phyloP scores from a whole-genome alignment of 768 basidiomycete species.

The Podaxis sp. region DNA sequence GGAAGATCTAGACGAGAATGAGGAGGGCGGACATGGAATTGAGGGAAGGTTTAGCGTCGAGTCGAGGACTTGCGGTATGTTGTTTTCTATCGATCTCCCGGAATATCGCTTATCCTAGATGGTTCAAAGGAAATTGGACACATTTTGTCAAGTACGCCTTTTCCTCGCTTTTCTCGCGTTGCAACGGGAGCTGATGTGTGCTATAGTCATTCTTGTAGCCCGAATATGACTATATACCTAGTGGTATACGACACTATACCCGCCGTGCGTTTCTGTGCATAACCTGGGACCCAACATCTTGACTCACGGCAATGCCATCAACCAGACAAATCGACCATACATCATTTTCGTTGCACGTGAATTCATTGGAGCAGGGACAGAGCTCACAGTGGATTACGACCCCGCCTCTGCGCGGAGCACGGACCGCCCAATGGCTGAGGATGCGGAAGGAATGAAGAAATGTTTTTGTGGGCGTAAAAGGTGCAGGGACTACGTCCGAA shows the following conservation, averaged over 20 bases:
- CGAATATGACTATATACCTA: conserved; percentile 52
- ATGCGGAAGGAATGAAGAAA: conserved; percentile 13
- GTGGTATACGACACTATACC: conserved; percentile 62
- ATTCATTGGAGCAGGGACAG: conserved; percentile 45
- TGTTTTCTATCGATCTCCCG: not conserved
- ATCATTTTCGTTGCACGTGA: conserved; percentile 51
- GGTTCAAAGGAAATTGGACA: conserved; percentile 65
- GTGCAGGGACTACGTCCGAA: conserved; percentile 9
- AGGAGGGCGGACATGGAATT: conserved; percentile 23
- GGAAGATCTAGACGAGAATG: conserved; percentile 29
- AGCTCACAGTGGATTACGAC: conserved; percentile 65
- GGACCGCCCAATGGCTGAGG: not conserved
- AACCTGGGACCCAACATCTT: not conserved
- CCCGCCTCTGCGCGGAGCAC: conserved; percentile 30
- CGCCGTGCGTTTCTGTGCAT: conserved; percentile 31
- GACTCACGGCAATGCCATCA: not conserved
- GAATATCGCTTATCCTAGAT: not conserved
- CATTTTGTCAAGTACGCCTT: conserved; percentile 62
- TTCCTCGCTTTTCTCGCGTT: not conserved
- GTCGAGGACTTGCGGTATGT: conserved; percentile 45
- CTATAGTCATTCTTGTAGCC: conserved; percentile 61
- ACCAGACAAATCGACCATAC: conserved; percentile 62
- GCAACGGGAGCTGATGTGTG: not conserved
- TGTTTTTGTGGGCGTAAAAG: conserved; percentile 10
- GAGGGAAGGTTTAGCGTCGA: conserved; percentile 50